Percentiles rank a stretch among this genome's conserved stretches.
Conservation (phyloP, 2,329 filamentous ascomycete genomes). For the Neopestalotiopsis sp. region DNA sequence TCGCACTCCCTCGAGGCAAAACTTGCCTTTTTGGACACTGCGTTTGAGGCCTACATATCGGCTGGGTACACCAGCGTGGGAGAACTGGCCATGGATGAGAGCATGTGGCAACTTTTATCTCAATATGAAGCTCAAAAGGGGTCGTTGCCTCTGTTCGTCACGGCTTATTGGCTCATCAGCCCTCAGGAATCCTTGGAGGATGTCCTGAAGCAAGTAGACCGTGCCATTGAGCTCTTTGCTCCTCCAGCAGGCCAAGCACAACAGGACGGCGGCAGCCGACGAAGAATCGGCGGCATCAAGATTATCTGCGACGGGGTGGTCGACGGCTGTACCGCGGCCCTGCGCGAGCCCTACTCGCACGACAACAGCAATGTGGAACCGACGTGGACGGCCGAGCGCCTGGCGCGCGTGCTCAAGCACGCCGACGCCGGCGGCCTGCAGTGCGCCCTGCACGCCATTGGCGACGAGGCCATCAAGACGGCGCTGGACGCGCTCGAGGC, state of each 20-base stretch:
- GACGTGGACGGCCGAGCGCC: constrained; percentile 56
- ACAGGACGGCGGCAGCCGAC: constrained; percentile 38
- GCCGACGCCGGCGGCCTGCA: constrained; percentile 59
- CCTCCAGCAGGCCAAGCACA: constrained; percentile 17
- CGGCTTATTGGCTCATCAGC: constrained; percentile 63
- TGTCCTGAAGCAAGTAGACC: constrained; percentile 53
- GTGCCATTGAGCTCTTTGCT: constrained; percentile 50
- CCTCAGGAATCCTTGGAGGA: constrained; percentile 48
- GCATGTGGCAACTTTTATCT: constrained; percentile 57
- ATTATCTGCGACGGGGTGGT: constrained; percentile 67
- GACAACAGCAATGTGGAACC: constrained; percentile 50
- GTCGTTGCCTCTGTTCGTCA: constrained; percentile 48
- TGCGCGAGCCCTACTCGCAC: constrained; percentile 60
- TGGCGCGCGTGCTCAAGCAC: constrained; percentile 54
- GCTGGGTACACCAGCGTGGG: constrained; percentile 61
- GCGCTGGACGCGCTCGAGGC: constrained; percentile 58
- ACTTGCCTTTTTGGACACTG: constrained; percentile 52
- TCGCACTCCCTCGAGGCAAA: constrained; percentile 54
- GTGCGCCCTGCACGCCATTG: constrained; percentile 67
- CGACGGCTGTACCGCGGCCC: constrained; percentile 65
- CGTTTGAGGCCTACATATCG: constrained; percentile 54
- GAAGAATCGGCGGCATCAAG: constrained; percentile 64
- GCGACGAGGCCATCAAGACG: constrained; percentile 61
- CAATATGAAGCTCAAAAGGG: constrained; percentile 42
- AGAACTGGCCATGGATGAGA: constrained; percentile 68